Evolutionary conservation across 345 rosid species (phyloP).

Genomic region (Aquilaria malaccensis): DNA sequence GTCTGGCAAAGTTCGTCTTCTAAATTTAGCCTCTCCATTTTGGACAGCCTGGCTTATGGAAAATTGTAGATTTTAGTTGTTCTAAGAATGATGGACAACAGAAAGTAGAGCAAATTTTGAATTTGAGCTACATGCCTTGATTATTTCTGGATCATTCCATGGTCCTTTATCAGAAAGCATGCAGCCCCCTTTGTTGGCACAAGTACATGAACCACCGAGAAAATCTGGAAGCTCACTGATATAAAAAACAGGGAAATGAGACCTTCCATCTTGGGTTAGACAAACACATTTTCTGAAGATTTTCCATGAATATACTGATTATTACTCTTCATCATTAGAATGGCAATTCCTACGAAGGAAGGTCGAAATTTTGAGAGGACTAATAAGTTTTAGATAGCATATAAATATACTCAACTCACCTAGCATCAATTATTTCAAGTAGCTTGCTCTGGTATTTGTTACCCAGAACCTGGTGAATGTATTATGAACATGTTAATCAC

Average conservation of each 20-base stretch:
- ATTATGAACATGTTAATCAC: constrained; percentile 10
- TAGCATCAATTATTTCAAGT: constrained; percentile 81
- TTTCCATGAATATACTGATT: too few species aligned
- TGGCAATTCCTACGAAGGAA: too few species aligned
- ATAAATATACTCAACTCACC: constrained; percentile 24
- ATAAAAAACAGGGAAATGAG: background rate
- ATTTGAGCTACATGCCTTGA: constrained; percentile 37
- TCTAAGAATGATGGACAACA: background rate
- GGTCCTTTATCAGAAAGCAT: constrained; percentile 98
- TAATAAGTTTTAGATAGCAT: too few species aligned
- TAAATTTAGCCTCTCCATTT: constrained; percentile 57
- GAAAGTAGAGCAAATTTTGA: background rate
- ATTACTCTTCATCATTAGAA: too few species aligned
- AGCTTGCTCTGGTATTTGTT: constrained; percentile 85
- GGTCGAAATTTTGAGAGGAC: background rate
- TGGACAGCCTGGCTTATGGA: constrained; percentile 47
- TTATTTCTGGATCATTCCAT: constrained; percentile 73
- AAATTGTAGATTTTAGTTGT: background rate
- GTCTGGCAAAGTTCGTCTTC: constrained; percentile 32
- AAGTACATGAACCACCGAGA: constrained; percentile 82
- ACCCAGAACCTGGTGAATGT: constrained; percentile 64
- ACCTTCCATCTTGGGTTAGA: background rate
- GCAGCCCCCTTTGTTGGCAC: constrained; percentile 86
- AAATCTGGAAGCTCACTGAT: constrained; percentile 84
- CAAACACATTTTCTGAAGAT: too few species aligned